phyloP scores from a whole-genome alignment of 805 yeast species.

The Blastobotrys peoriensis region DNA sequence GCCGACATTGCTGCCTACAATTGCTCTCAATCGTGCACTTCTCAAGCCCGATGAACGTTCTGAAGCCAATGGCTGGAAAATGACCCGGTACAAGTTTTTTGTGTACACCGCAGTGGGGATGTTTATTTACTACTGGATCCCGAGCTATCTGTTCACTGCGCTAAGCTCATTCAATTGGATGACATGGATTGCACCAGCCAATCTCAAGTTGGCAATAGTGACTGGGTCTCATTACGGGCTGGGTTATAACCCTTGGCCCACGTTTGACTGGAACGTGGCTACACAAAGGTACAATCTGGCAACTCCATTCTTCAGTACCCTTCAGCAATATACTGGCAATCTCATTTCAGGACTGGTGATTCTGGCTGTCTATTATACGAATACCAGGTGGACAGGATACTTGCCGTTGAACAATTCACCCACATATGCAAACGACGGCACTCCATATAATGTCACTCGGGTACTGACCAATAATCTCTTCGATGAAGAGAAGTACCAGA shows the following conservation, averaged over 20 bases:
- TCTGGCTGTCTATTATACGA: constrained; percentile 47
- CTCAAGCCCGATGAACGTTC: constrained; percentile 26
- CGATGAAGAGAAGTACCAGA: constrained; percentile 41
- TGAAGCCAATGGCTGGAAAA: constrained; percentile 38
- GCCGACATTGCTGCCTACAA: constrained; percentile 46
- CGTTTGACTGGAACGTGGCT: constrained; percentile 35
- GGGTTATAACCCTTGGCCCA: constrained; percentile 39
- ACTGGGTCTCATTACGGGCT: constrained; percentile 38
- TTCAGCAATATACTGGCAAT: constrained; percentile 32
- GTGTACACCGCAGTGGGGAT: constrained; percentile 32
- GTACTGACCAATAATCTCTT: constrained; percentile 41
- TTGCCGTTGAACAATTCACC: constrained; percentile 53
- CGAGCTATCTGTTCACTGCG: constrained; percentile 53
- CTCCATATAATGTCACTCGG: constrained; percentile 41
- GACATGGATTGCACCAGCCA: constrained; percentile 53
- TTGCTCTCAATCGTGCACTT: constrained; percentile 44
- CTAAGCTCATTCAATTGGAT: constrained; percentile 54
- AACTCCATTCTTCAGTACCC: constrained; percentile 38
- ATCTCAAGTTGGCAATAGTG: constrained; percentile 44
- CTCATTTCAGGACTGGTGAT: constrained; percentile 39
- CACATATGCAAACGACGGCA: constrained; percentile 49
- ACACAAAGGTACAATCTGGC: constrained; percentile 37
- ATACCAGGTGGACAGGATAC: constrained; percentile 53
- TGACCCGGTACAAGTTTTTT: constrained; percentile 45
- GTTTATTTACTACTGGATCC: constrained; percentile 52